Evolutionary conservation across 768 basidiomycete genomes (phyloP).

Genomic region (Hygrocybe coccinea): DNA sequence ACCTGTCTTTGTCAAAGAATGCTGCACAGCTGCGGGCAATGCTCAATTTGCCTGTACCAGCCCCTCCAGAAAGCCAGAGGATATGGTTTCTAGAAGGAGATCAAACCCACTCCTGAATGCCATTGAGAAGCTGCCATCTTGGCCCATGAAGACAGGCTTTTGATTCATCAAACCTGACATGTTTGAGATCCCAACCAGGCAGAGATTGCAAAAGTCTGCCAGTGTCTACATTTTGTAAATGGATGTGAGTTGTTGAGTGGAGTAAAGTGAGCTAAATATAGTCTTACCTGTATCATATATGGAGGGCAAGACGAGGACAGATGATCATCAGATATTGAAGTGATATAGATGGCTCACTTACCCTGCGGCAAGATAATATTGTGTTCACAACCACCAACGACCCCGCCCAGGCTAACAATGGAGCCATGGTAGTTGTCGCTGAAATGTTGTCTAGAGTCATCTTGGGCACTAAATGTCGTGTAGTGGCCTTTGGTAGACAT

Average conservation of each 20-base stretch:
- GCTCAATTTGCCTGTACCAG: constrained; percentile 8
- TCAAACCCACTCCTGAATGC: constrained; percentile 1
- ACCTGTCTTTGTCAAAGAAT: neutral
- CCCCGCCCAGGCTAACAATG: neutral
- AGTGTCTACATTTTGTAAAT: constrained; percentile 7
- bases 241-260: too few species aligned
- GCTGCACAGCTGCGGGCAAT: constrained; percentile 3
- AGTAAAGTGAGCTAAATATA: too few species aligned
- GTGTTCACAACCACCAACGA: neutral
- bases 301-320: too few species aligned
- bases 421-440: neutral
- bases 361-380: neutral
- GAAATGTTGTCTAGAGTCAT: neutral
- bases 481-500: too few species aligned
- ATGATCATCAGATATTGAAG: neutral
- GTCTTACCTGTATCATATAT: too few species aligned
- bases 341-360: neutral
- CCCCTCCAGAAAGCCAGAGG: constrained; percentile 5
- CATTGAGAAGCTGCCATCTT: constrained; percentile 2
- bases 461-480: neutral
- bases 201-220: neutral
- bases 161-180: constrained; percentile 3
- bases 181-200: constrained; percentile 2
- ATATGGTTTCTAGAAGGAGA: neutral
- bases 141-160: constrained; percentile 3